phyloP scores from a whole-genome alignment of 2,329 filamentous ascomycete genomes.

The Fusarium sterilihyphosum region DNA sequence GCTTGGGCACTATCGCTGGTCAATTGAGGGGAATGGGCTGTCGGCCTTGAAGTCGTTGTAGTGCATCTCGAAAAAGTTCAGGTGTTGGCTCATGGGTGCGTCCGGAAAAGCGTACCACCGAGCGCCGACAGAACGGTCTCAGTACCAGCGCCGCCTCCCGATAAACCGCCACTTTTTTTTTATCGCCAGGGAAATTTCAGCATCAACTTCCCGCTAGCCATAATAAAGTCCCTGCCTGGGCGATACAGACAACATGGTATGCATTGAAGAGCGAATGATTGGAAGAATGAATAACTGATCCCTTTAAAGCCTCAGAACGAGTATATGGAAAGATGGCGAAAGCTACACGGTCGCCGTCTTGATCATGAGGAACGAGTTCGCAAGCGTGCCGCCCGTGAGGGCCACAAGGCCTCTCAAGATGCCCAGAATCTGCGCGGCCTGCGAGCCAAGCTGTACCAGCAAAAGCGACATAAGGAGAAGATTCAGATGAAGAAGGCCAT shows the following conservation, averaged over 20 bases:
- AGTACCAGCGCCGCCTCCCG: conserved; percentile 25
- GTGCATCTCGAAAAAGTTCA: conserved; percentile 43
- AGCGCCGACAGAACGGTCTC: conserved; percentile 33
- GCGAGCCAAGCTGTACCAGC: conserved; percentile 90
- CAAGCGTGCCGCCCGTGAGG: conserved; percentile 88
- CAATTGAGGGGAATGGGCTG: conserved; percentile 27
- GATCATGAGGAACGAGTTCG: conserved; percentile 90
- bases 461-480: conserved; percentile 97
- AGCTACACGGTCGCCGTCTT: conserved; percentile 62
- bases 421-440: conserved; percentile 94
- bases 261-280: not conserved
- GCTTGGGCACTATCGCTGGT: conserved; percentile 41
- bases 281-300: conserved; percentile 25
- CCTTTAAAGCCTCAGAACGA: conserved; percentile 77
- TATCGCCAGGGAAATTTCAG: conserved; percentile 42
- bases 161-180: conserved; percentile 47
- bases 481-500: conserved; percentile 97
- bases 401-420: conserved; percentile 86
- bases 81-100: conserved; percentile 6
- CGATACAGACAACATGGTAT: conserved; percentile 49
- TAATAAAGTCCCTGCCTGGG: conserved; percentile 36
- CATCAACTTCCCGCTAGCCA: conserved; percentile 32
- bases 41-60: conserved; percentile 30
- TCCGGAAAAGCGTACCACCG: conserved; percentile 50
- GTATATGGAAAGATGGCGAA: conserved; percentile 79